Percentiles rank a stretch among this genome's conserved stretches.
Evolutionary conservation across 139 green algal species (phyloP).

Genomic region (Closterium sp.): DNA sequence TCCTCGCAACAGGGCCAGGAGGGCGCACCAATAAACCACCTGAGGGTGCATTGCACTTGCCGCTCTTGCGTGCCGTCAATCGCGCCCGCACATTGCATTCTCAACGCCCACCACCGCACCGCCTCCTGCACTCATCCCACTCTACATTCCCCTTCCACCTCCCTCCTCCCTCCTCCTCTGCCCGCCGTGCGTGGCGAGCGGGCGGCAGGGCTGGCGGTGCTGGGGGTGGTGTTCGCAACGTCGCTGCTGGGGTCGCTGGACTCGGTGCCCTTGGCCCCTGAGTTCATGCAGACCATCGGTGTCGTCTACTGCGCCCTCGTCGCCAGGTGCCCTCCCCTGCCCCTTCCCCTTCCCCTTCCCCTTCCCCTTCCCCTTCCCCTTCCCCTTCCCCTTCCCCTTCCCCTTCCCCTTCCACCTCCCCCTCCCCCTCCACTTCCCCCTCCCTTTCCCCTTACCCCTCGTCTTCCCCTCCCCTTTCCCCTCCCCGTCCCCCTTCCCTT

Average conservation of each 20-base stretch:
- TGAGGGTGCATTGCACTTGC: too few species aligned
- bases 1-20: too few species aligned
- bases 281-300: constrained; percentile 26
- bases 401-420: too few species aligned
- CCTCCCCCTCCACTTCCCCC: too few species aligned
- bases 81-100: too few species aligned
- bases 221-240: constrained; percentile 11
- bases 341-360: not conserved
- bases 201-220: constrained; percentile 11
- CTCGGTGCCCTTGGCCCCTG: constrained; percentile 16
- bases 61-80: too few species aligned
- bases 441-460: not conserved
- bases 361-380: not conserved
- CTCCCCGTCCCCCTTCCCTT: too few species aligned
- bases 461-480: too few species aligned
- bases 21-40: too few species aligned
- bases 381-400: not conserved
- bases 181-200: not conserved
- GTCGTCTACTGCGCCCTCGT: constrained; percentile 17
- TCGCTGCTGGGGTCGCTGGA: constrained; percentile 30
- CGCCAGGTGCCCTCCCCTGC: not conserved
- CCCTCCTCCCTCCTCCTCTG: too few species aligned
- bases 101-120: not conserved
- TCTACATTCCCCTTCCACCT: not conserved
- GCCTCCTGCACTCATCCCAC: not conserved